A percentile compares a stretch with the other conserved stretches of the same genome.
These are phyloP conservation scores for Ganoderma lingzhi DNA, from an alignment of 1,284 basidiomycete species.

Conservation along the genomic window DNA sequence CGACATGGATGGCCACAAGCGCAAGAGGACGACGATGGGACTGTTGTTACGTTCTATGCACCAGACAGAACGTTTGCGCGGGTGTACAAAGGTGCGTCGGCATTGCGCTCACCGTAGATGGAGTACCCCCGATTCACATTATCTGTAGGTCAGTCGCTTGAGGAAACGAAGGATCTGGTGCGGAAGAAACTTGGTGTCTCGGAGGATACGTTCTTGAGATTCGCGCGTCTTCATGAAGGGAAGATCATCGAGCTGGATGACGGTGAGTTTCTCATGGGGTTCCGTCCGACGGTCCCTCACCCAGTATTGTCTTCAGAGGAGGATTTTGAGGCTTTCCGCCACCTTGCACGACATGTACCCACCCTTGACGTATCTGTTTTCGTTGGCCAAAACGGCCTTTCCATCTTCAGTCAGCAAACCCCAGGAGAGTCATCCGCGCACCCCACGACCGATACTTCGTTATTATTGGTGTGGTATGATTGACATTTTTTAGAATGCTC, in stretches of 20 bases:
- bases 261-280: constrained; percentile 50
- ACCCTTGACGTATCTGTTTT: constrained; percentile 51
- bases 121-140: not conserved
- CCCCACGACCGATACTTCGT: not conserved
- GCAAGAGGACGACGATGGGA: constrained; percentile 50
- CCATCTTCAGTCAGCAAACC: constrained; percentile 13
- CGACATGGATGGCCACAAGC: constrained; percentile 51
- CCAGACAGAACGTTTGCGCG: constrained; percentile 39
- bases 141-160: constrained; percentile 62
- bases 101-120: not conserved
- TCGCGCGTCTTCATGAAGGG: constrained; percentile 65
- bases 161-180: constrained; percentile 62
- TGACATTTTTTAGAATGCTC: constrained; percentile 5
- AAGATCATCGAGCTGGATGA: constrained; percentile 73
- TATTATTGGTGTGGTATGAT: not conserved
- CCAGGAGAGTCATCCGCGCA: not conserved
- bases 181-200: constrained; percentile 65
- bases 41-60: constrained; percentile 41
- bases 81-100: constrained; percentile 40
- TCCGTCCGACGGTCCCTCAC: constrained; percentile 11
- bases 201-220: constrained; percentile 48
- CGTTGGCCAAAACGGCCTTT: constrained; percentile 26
- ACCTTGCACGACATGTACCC: constrained; percentile 47
- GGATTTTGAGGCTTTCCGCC: constrained; percentile 76
- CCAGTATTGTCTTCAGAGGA: constrained; percentile 56